phyloP scores from a whole-genome alignment of 306 rosid genomes.

The Cucurbita argyrosperma region DNA sequence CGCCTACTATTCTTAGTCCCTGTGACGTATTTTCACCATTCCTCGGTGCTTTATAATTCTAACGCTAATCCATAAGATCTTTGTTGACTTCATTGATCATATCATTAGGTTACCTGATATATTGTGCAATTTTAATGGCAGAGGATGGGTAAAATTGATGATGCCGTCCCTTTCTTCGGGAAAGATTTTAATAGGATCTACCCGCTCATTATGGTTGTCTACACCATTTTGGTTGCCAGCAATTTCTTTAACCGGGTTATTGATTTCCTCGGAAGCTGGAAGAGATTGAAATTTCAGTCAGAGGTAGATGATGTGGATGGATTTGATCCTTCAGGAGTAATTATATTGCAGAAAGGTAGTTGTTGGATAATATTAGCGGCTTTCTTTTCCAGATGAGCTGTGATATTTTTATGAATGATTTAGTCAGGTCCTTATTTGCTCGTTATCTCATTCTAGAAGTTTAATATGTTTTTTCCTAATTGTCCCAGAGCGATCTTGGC shows the following conservation, averaged over 20 bases:
- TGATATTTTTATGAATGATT: not conserved
- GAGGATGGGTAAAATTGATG: constrained; percentile 88
- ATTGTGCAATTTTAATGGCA: constrained; percentile 34
- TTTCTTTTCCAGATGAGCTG: not conserved
- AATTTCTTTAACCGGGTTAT: constrained; percentile 74
- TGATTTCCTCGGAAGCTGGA: constrained; percentile 81
- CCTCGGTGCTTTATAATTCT: not conserved
- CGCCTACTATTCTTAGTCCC: not conserved
- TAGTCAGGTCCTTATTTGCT: not conserved
- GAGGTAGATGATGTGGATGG: constrained; percentile 92
- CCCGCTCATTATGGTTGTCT: constrained; percentile 94
- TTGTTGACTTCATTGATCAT: not conserved
- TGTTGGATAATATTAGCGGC: not conserved
- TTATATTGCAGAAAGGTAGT: constrained; percentile 82
- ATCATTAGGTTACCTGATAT: constrained; percentile 12
- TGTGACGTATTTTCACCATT: not conserved
- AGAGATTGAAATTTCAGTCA: constrained; percentile 56
- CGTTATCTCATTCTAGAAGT: not conserved
- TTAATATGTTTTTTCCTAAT: not conserved
- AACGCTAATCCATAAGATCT: not conserved
- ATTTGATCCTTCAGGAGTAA: constrained; percentile 79
- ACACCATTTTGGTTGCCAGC: constrained; percentile 88
- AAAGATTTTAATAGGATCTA: constrained; percentile 62
- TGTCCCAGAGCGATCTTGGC: constrained; percentile 63
- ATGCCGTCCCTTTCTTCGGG: constrained; percentile 86